Evolutionary conservation across 2,329 filamentous ascomycete genomes (phyloP).

Genomic region (Claviceps pusilla): DNA sequence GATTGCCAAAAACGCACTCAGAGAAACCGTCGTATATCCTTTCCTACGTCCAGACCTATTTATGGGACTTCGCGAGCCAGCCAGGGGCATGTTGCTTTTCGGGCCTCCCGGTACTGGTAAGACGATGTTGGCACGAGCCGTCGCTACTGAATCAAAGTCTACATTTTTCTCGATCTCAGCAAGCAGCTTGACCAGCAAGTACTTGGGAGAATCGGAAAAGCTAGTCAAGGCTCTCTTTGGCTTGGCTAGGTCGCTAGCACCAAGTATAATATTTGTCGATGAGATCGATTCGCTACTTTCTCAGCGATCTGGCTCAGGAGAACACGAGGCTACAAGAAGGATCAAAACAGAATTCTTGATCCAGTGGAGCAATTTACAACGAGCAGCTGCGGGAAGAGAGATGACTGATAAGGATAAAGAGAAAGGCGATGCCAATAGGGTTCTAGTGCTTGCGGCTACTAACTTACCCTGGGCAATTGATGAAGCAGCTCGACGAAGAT

Average conservation of each 20-base stretch:
- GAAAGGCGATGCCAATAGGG: slow-evolving; percentile 67
- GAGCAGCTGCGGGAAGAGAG: slow-evolving; percentile 77
- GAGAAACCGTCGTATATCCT: slow-evolving; percentile 93
- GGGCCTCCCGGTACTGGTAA: slow-evolving; percentile 96
- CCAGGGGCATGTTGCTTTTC: slow-evolving; percentile 87
- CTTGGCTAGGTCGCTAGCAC: slow-evolving; percentile 75
- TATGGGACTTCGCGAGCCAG: slow-evolving; percentile 86
- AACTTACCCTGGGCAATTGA: slow-evolving; percentile 97
- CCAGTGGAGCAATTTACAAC: slow-evolving; percentile 88
- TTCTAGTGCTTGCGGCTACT: slow-evolving; percentile 85
- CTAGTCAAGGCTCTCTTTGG: slow-evolving; percentile 82
- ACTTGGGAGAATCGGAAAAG: slow-evolving; percentile 91
- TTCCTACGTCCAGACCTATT: slow-evolving; percentile 92
- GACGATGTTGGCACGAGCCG: slow-evolving; percentile 84
- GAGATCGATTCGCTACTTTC: slow-evolving; percentile 93
- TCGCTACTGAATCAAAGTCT: slow-evolving; percentile 85
- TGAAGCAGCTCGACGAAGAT: slow-evolving; percentile 78
- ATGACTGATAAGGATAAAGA: slow-evolving; percentile 50
- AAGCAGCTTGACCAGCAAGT: slow-evolving; percentile 88
- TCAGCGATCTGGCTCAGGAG: slow-evolving; percentile 64
- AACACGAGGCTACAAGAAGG: slow-evolving; percentile 81
- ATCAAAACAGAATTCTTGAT: slow-evolving; percentile 98
- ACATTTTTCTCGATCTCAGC: slow-evolving; percentile 97
- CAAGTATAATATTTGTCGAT: slow-evolving; percentile 95
- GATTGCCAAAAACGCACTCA: slow-evolving; percentile 76